phyloP scores from a whole-genome alignment of 163 green algal genomes.

The Chloromonas sp. region DNA sequence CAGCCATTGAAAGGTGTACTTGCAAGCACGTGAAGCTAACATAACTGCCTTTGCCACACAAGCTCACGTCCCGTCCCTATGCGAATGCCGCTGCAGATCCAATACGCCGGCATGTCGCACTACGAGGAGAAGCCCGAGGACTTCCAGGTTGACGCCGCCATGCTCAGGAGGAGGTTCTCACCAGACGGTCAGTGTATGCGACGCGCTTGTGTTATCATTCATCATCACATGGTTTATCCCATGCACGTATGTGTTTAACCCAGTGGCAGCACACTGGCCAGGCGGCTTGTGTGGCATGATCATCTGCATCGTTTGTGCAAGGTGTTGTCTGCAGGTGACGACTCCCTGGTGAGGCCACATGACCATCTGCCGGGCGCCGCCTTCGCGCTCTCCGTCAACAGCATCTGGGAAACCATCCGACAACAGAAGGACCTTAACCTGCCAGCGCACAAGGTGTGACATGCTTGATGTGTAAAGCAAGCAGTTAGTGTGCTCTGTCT shows the following conservation, averaged over 20 bases:
- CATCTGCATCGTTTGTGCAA: not conserved
- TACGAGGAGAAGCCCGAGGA: constrained; percentile 92
- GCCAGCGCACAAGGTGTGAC: constrained; percentile 87
- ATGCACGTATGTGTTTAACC: no score
- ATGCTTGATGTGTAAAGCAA: no score
- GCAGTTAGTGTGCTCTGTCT: no score
- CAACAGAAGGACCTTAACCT: constrained; percentile 95
- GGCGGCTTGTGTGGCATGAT: no score
- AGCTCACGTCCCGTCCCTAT: no score
- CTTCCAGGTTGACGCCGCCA: constrained; percentile 73
- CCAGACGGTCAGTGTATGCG: constrained; percentile 40
- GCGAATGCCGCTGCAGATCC: constrained; percentile 44
- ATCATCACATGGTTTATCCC: no score
- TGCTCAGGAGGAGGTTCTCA: constrained; percentile 70
- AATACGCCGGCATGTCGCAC: constrained; percentile 86
- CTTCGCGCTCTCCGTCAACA: constrained; percentile 68
- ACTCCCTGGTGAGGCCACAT: constrained; percentile 37
- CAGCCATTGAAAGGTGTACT: no score
- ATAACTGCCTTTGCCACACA: no score
- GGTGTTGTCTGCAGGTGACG: constrained; percentile 22
- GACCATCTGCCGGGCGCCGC: constrained; percentile 75
- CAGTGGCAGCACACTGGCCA: no score
- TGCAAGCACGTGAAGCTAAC: no score
- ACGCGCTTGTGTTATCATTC: no score
- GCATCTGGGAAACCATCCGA: constrained; percentile 88